Evolutionary conservation across 2,329 filamentous ascomycete genomes (phyloP).

Genomic region (Ophiognomonia clavigignenti-juglandacearum): DNA sequence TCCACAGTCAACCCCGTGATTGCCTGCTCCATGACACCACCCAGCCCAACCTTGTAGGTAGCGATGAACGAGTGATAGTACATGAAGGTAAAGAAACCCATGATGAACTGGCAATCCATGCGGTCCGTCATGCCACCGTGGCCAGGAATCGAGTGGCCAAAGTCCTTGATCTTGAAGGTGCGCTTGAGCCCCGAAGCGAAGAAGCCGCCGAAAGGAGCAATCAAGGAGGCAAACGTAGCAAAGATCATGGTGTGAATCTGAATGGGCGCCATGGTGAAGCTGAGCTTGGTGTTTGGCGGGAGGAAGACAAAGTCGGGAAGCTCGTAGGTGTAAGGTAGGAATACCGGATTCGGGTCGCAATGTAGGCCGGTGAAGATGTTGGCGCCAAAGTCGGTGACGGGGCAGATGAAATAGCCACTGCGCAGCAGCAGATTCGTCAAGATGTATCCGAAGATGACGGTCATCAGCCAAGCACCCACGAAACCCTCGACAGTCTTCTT

Average conservation of each 20-base stretch:
- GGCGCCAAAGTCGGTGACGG: constrained; percentile 90
- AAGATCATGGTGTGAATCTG: constrained; percentile 90
- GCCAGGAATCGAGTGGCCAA: constrained; percentile 94
- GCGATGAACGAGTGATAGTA: constrained; percentile 98
- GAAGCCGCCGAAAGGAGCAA: constrained; percentile 96
- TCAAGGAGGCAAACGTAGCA: constrained; percentile 90
- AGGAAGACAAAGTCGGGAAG: constrained; percentile 69
- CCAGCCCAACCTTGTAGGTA: constrained; percentile 77
- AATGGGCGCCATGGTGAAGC: constrained; percentile 76
- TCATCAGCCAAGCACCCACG: constrained; percentile 93
- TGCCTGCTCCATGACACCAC: constrained; percentile 82
- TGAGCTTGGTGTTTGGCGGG: constrained; percentile 53
- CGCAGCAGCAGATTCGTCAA: constrained; percentile 81
- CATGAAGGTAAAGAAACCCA: constrained; percentile 98
- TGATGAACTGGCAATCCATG: constrained; percentile 99
- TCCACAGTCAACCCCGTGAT: constrained; percentile 84
- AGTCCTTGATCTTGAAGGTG: constrained; percentile 99
- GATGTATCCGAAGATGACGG: constrained; percentile 75
- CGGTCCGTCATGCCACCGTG: constrained; percentile 98
- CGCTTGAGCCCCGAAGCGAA: constrained; percentile 97
- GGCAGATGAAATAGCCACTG: constrained; percentile 97
- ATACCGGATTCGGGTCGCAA: constrained; percentile 88
- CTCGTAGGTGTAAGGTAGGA: constrained; percentile 70
- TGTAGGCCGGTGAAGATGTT: constrained; percentile 88
- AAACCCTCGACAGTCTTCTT: constrained; percentile 99